Base-by-base conservation (phyloP, 331 rosid species). In the Pyrus hybrid region DNA sequence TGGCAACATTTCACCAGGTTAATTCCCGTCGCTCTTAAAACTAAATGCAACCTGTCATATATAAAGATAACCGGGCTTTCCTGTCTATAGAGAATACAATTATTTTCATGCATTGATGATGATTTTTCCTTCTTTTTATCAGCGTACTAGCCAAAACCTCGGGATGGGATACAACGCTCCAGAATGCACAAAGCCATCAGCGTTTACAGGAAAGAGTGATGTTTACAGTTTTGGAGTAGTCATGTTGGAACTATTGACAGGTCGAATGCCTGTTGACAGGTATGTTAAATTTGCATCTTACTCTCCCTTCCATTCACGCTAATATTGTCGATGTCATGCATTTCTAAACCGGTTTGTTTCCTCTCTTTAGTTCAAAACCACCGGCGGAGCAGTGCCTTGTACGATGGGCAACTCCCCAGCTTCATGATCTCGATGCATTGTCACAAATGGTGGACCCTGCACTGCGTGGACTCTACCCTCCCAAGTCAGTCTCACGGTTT, bases 111-210 rank as follows among this genome's bases (percentile, higher is more conserved):
- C 22, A 7, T 20, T 35, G 32, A 21, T 63, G 58, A 8, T 3
- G 8, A 51, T 6, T 51, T 51, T 51, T 51, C 11, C 7, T 20
- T 77, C 2, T 60, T 60, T 18, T 33, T 68, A 10, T 45, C 85
- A 93, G 96, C 82, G 81, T 33, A 87, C 91, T 13, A 91, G 88
- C 80, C 86, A 88, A 78, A 87, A 86, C 81, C 88, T 85, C 7
- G 96, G 92, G 58, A 80, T 67, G 37, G 98, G 97, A 87, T 93
- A 91, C 76, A 89, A 84, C 75, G 97, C 98, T 64, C 98, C 98
- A 7, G 97, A 93, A 82, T 91, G 98, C 86, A 80, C 84, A 53
- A 81, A 77, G 54, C 91, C 91, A 51, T 86, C 89, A 5, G 92
- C 88, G 45, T 91, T 82, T 79, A 85, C 93, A 23, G 6, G 76